Evolutionary conservation across 1,139 yeast genomes (phyloP), one percentile per base, ranked within the genome.

Genomic region (Diutina siamensis): DNA sequence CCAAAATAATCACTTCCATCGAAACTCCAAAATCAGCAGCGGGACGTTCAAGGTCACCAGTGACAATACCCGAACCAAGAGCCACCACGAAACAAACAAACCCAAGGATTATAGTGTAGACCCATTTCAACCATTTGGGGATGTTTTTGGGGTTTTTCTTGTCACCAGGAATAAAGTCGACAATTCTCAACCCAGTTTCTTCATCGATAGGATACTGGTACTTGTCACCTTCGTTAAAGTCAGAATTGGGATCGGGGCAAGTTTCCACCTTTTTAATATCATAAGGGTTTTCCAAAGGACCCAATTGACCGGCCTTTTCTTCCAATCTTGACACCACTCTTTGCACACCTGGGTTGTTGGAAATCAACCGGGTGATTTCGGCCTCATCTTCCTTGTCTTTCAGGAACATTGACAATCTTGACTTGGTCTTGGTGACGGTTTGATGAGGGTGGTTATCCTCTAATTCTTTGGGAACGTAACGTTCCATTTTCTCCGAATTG

Each of bases 161-260:
- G 55, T 83, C 92, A 34, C 64, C 71, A 1, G 64, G 68, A 3
- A 72, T 66, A 55, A 79, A 82, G 32, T 68, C 73, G 10, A 82
- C 88, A 10, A 82, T 57, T 58, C 87, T 67, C 48, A 76, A 56
- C 8, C 75, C 74, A 0, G 83, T 72, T 8, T 70, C 78, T 21
- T 51, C 49, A 57, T 80, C 87, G 3, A 77, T 51, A 2, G 79
- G 80, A 54, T 81, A 81, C 49, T 68, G 62, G 80, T 81, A 80
- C 44, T 67, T 65, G 55, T 80, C 86, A 4, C 57, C 59, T n/a
- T 67, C 72, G 55, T 80, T 67, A 48, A 59, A 62, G 12, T 63
- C 64, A 0, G 69, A 54, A 15, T 61, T 53, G 32, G 67, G 67
- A 46, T 65, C 74, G 3, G 71, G 62, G 36, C 57, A 58, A 2